Base-by-base conservation (phyloP, 2,329 filamentous ascomycete species). In the Cladosporium velox region DNA sequence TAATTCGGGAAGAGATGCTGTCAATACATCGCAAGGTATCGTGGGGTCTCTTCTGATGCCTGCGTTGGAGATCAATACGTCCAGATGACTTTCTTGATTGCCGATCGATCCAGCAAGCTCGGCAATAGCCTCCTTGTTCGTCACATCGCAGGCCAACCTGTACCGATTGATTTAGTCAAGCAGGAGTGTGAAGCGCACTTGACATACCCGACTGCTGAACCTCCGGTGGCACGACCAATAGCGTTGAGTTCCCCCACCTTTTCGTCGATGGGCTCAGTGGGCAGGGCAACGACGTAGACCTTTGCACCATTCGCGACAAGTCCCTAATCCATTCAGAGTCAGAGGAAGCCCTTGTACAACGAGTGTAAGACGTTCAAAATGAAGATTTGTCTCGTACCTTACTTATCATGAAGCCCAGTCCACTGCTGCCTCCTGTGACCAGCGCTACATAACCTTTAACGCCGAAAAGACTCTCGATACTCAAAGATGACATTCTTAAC, bases 11-110 rank as follows among this genome's bases (percentile, higher is more conserved):
- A 84, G 70, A 0, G 81, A 70, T 1, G 81, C 81, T 0, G 73
- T 74, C 8, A 83, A 72, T 8, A 83, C 80, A 66, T 84, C 73
- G 71, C 82, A 85, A n/a, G 73, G 61, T 1, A 75, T 65, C 0
- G 74, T 76, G 0, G 82, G 79, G 65, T 84, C 82, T 35, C 82
- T 76, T 34, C 83, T 72, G 58, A 87, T 81, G 14, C 82, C 82
- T 15, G 82, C 82, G 59, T 84, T 84, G 73, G 84, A 84, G 69
- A 84, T 76, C 44, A 84, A 73, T 5, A 84, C 80, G 30, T 81
- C 75, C 44, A 81, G 80, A 34, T 80, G 75, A 10, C 75, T 70
- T 4, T 69, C 68, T 32, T 79, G 77, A n/a, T 71, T 54, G n/a
- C 70, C 67, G 69, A 83, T 81, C n/a, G 76, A 67, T 28, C 71